A percentile compares a stretch with the other conserved stretches of the same genome.
Conservation (phyloP, 1,284 basidiomycete species). For the Moniliophthora roreri region DNA sequence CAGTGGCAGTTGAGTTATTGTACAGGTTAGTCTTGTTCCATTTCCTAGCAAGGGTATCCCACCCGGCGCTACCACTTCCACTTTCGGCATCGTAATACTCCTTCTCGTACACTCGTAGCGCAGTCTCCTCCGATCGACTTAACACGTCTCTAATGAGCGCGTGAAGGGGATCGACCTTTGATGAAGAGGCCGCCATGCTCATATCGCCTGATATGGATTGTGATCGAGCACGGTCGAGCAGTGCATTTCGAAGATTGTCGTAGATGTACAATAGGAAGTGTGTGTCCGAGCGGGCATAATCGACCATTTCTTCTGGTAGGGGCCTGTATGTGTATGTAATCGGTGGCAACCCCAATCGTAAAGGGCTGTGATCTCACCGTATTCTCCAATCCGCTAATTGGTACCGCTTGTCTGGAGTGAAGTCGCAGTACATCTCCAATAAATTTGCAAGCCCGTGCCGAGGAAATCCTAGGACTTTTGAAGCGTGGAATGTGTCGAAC, state of each 20-base stretch:
- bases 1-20: slow-evolving; percentile 34
- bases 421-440: slow-evolving; percentile 89
- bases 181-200: slow-evolving; percentile 16
- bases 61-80: slow-evolving; percentile 71
- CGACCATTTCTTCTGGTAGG: slow-evolving; percentile 84
- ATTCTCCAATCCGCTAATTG: slow-evolving; percentile 98
- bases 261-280: slow-evolving; percentile 94
- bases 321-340: slow-evolving; percentile 49
- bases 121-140: slow-evolving; percentile 69
- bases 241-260: slow-evolving; percentile 87
- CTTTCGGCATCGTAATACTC: slow-evolving; percentile 67
- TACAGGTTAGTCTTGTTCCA: slow-evolving; percentile 68
- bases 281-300: slow-evolving; percentile 94
- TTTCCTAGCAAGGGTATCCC: slow-evolving; percentile 75
- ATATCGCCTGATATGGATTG: slow-evolving; percentile 24
- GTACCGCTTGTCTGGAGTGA: slow-evolving; percentile 93
- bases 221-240: slow-evolving; percentile 63
- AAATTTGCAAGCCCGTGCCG: slow-evolving; percentile 83
- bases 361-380: slow-evolving; percentile 44
- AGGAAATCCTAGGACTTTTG: slow-evolving; percentile 85
- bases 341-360: background rate
- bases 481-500: slow-evolving; percentile 97
- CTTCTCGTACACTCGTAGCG: slow-evolving; percentile 65
- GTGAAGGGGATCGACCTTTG: slow-evolving; percentile 31
- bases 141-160: slow-evolving; percentile 58